Evolutionary conservation across 495 filamentous ascomycete species (phyloP).

Genomic region (Podospora didyma): DNA sequence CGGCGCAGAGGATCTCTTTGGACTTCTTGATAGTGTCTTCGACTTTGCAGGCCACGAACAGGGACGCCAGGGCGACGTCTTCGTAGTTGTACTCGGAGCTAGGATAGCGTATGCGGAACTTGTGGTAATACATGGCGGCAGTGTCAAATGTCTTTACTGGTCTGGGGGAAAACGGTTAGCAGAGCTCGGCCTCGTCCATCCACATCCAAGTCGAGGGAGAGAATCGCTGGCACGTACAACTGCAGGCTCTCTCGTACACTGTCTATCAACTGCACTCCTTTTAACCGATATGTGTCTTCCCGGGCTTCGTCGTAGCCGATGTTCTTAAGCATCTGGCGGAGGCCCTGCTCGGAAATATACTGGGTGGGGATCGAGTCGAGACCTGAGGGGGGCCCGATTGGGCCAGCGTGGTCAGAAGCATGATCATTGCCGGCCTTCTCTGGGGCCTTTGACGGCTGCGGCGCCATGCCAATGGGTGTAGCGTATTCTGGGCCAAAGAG

Average conservation of each 20-base stretch:
- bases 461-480: slow-evolving; percentile 16
- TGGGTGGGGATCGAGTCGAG: slow-evolving; percentile 36
- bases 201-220: background rate
- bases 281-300: slow-evolving; percentile 68
- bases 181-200: background rate
- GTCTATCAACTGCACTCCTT: slow-evolving; percentile 79
- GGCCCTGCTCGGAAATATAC: slow-evolving; percentile 34
- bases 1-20: slow-evolving; percentile 83
- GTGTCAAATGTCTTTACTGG: slow-evolving; percentile 83
- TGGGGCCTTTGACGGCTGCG: slow-evolving; percentile 13
- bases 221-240: slow-evolving; percentile 49
- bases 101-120: slow-evolving; percentile 75
- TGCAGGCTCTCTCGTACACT: slow-evolving; percentile 66
- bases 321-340: slow-evolving; percentile 34
- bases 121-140: slow-evolving; percentile 81
- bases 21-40: slow-evolving; percentile 98
- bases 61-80: slow-evolving; percentile 80
- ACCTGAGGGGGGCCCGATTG: slow-evolving; percentile 36
- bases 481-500: too few relatives aligned
- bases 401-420: slow-evolving; percentile 9
- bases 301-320: slow-evolving; percentile 36
- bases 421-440: slow-evolving; percentile 9
- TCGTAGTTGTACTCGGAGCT: slow-evolving; percentile 64
- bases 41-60: slow-evolving; percentile 93
- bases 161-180: slow-evolving; percentile 33